phyloP scores from a whole-genome alignment of 768 basidiomycete genomes.

The Tricholoma hemisulphureum region DNA sequence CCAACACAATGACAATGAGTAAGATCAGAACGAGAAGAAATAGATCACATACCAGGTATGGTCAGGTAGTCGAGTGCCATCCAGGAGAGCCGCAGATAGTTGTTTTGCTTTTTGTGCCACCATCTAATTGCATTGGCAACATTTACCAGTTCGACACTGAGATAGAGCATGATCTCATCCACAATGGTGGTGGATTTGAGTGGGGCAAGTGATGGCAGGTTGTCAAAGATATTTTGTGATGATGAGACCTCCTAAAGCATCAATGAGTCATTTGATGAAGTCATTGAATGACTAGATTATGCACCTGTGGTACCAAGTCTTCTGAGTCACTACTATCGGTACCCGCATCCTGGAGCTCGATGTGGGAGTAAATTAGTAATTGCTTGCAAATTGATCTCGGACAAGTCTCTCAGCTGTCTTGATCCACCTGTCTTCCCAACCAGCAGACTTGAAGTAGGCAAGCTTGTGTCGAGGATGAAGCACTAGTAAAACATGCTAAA shows the following conservation, averaged over 20 bases:
- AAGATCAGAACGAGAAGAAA: slow-evolving; percentile 21
- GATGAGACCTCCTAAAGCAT: background rate
- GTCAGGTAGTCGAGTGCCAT: slow-evolving; percentile 34
- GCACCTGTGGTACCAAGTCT: no score
- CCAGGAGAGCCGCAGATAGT: slow-evolving; percentile 19
- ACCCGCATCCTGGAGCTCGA: slow-evolving; percentile 26
- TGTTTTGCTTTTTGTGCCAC: slow-evolving; percentile 15
- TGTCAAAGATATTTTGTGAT: slow-evolving; percentile 3
- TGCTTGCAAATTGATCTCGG: background rate
- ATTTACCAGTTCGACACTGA: no score
- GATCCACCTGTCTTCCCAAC: no score
- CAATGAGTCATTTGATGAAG: background rate
- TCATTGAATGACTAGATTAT: slow-evolving; percentile 22
- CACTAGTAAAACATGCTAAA: no score
- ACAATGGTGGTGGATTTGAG: background rate
- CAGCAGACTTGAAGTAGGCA: no score
- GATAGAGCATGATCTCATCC: no score
- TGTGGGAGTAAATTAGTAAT: slow-evolving; percentile 25
- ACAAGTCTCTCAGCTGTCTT: no score
- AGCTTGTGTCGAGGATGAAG: no score
- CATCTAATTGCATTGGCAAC: slow-evolving; percentile 19
- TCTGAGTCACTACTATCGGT: no score
- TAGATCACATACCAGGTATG: slow-evolving; percentile 14
- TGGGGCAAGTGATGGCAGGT: slow-evolving; percentile 19
- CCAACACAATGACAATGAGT: slow-evolving; percentile 19